Evolutionary conservation across 2,329 filamentous ascomycete genomes (phyloP).

Genomic region (Nannizziopsis arthrosporioides): DNA sequence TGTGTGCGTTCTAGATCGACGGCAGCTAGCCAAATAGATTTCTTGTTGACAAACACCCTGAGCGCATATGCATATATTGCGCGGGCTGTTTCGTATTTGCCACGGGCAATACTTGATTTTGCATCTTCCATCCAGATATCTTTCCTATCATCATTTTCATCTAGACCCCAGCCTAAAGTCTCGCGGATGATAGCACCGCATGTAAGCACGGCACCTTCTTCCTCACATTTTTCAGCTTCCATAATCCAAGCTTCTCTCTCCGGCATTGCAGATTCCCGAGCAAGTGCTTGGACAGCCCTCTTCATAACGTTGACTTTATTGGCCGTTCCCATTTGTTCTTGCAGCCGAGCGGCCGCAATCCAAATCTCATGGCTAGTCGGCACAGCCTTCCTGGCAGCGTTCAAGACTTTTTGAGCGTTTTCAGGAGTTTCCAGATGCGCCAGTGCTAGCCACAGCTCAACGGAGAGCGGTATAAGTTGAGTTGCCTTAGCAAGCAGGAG

Average conservation of each 20-base stretch:
- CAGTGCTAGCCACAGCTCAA: constrained; percentile 89
- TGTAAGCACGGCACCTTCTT: constrained; percentile 75
- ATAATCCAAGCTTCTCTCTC: constrained; percentile 95
- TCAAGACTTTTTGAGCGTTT: constrained; percentile 88
- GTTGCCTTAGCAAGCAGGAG: constrained; percentile 88
- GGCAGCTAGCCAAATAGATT: constrained; percentile 78
- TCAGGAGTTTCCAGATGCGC: constrained; percentile 80
- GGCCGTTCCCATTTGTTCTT: constrained; percentile 76
- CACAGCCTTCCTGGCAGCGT: constrained; percentile 84
- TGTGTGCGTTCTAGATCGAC: constrained; percentile 86
- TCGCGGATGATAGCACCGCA: constrained; percentile 84
- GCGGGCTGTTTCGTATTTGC: constrained; percentile 76
- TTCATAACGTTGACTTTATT: constrained; percentile 86
- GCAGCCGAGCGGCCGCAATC: constrained; percentile 84
- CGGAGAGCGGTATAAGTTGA: constrained; percentile 83
- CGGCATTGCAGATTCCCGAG: constrained; percentile 87
- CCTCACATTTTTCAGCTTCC: constrained; percentile 89
- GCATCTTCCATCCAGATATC: constrained; percentile 95
- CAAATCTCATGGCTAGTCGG: constrained; percentile 92
- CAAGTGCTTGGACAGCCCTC: constrained; percentile 75
- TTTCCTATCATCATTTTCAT: constrained; percentile 92
- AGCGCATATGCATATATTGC: constrained; percentile 89
- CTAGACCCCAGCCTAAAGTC: constrained; percentile 82
- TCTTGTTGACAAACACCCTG: constrained; percentile 77
- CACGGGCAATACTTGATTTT: constrained; percentile 64